Evolutionary conservation across 2,329 filamentous ascomycete species (phyloP).

Genomic region (Zalaria sp.): DNA sequence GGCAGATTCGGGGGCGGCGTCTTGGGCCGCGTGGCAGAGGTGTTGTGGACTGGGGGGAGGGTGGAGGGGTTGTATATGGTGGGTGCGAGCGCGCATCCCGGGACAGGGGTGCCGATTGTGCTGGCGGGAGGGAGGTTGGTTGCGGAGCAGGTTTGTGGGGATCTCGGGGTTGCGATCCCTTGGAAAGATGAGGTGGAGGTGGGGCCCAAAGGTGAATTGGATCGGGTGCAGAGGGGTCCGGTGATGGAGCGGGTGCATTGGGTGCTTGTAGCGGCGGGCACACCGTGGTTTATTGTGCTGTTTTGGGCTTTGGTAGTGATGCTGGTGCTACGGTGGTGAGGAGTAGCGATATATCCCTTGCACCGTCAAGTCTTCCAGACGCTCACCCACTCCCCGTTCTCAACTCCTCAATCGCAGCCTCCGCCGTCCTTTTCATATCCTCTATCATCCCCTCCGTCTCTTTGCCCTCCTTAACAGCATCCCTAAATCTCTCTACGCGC

Average conservation of each 20-base stretch:
- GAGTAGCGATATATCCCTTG: too few species aligned
- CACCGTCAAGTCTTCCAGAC: too few species aligned
- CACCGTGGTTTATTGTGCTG: too few species aligned
- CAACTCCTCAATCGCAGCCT: not conserved
- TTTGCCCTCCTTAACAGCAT: conserved; percentile 14
- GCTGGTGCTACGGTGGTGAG: too few species aligned
- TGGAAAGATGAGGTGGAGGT: conserved; percentile 17
- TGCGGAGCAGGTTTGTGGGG: conserved; percentile 35
- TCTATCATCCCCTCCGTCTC: conserved; percentile 11
- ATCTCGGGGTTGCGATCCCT: conserved; percentile 23
- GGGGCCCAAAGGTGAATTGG: not conserved
- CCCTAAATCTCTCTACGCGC: conserved; percentile 14
- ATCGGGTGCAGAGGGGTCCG: not conserved
- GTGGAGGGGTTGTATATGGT: conserved; percentile 52
- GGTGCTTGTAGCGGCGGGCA: too few species aligned
- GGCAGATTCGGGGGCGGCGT: conserved; percentile 9
- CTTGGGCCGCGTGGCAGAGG: conserved; percentile 5
- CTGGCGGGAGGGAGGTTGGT: conserved; percentile 54
- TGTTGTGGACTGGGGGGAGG: conserved; percentile 15
- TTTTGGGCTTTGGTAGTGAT: too few species aligned
- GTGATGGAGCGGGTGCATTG: not conserved
- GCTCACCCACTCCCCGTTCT: too few species aligned
- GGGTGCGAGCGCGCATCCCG: conserved; percentile 61
- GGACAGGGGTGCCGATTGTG: conserved; percentile 62
- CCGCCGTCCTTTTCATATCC: conserved; percentile 14